Base-by-base conservation (phyloP, 2,329 filamentous ascomycete genomes). In the Penicillium sp. region DNA sequence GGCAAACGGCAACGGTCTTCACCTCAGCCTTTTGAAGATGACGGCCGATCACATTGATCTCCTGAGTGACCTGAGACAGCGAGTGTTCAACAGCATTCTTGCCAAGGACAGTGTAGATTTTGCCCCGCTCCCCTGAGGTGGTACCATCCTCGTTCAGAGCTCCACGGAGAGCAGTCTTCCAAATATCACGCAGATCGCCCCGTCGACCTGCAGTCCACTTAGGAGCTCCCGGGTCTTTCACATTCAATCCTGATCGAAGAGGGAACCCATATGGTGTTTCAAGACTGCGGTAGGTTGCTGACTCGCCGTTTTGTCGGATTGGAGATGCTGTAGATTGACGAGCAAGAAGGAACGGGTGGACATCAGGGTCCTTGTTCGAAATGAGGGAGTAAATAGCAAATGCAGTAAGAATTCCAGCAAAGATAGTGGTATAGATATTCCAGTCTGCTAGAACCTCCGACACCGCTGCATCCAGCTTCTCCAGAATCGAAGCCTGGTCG, bases 161-260 rank as follows among this genome's bases (percentile, higher is more conserved):
- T 53, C 91, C 92, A 58, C 82, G 82, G 10, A 88, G 82, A 45
- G 87, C 90, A 71, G 85, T 85, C 65, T 89, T 87, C 95, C 95
- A 99, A 59, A 99, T 83, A 77, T 99, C 94, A 57, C 94, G 86
- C 66, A 99, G 81, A 70, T 99, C 94, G 48, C 95, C 95, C 75
- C 96, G 89, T 58, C 90, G 88, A 52, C 94, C 94, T 59, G 84
- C 82, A 10, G 89, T 84, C 91, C 93, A 97, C 78, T 92, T 92
- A 51, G 91, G 89, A 49, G 89, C 87, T 46, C 89, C 90, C 0
- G 89, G 80, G 57, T 93, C 90, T 79, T 92, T 94, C 59, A 98
- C 90, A 67, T 91, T 92, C 52, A 96, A 82, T 4, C 93, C 92
- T 40, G 84, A 80, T 68, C 89, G 89, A 46, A 96, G 84, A 8